Evolutionary conservation across 352 stramenopile genomes (phyloP), one percentile per base, ranked within the genome.

Genomic region (Phytopythium sindhum): DNA sequence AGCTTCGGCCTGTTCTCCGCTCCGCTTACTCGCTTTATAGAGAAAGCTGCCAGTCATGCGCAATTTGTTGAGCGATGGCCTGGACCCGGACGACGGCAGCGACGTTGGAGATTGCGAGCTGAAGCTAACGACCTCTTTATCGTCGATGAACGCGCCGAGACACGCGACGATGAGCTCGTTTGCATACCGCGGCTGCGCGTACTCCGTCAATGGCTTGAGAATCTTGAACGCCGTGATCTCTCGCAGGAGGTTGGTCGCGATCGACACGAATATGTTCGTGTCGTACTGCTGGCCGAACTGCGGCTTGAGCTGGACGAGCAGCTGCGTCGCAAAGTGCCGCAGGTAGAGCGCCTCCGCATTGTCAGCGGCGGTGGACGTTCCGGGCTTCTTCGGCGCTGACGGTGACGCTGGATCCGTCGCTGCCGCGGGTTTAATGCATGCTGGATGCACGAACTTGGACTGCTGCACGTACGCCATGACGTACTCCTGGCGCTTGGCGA

Each of bases 21-120:
- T 93, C 21, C 81, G 80, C 61, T 75, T 83, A 47, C 76, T 93
- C 23, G 84, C 84, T 53, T 81, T 83, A 51, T 93, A 93, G 23
- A 93, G 63, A 41, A 87, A 87, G 28, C 57, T 88, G 37, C 73
- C 88, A 15, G 84, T 91, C 45, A 74, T 61, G 0, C 81, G 81
- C 35, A 91, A 57, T 48, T 87, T 87, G 63, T 79, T 75, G 21
- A 85, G 68, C 64, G 75, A 79, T 66, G 42, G 72, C 66, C 44
- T 78, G 66, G 44, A 69, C 61, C 24, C 70, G 57, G 24, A 65
- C 72, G n/a, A 60, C 45, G 54, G 74, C 69, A 19, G 59, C 42
- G 55, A 47, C 47, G 64, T 51, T 21, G 69, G 57, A 17, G 35
- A 62, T 29, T 63, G 55, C 23, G 63, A 65, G 17, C 60, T 53